Conservation (phyloP, 768 basidiomycete species). For the Kwoniella sp. region DNA sequence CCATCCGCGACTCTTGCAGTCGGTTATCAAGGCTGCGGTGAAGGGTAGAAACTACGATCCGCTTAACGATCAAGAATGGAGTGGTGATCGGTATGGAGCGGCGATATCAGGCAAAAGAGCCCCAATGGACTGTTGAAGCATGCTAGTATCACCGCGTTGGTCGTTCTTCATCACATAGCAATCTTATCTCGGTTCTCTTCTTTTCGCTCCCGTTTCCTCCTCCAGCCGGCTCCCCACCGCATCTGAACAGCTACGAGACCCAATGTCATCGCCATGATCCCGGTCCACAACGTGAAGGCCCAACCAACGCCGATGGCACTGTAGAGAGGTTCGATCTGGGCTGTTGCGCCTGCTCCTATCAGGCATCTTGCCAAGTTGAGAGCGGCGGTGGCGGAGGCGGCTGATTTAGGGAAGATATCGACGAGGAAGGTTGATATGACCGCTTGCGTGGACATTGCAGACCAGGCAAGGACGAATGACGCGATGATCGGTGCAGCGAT, state of each 20-base stretch:
- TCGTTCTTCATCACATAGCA: no score
- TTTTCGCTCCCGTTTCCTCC: conserved; percentile 1
- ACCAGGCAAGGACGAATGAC: conserved; percentile 12
- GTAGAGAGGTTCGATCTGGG: conserved; percentile 3
- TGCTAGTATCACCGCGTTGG: no score
- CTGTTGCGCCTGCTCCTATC: conserved; percentile 9
- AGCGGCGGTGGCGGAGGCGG: conserved; percentile 12
- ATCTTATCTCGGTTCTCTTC: conserved; percentile 4
- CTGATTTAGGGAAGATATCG: conserved; percentile 9
- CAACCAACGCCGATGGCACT: conserved; percentile 5
- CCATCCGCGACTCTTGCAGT: conserved; percentile 6
- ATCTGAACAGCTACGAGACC: conserved; percentile 12
- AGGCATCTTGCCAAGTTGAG: conserved; percentile 13
- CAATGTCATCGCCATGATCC: neutral
- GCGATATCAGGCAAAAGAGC: no score
- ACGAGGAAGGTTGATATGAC: conserved; percentile 10
- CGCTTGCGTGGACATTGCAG: conserved; percentile 16
- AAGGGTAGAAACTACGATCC: conserved; percentile 10
- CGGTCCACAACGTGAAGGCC: conserved; percentile 12
- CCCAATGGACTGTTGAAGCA: no score
- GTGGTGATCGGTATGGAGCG: no score
- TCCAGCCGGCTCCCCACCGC: conserved; percentile 1
- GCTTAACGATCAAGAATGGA: neutral
- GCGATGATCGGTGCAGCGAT: conserved; percentile 6
- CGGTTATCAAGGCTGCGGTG: conserved; percentile 6